Evolutionary conservation across 805 yeast species (phyloP).

Genomic region (Tetrapisispora pingtungensis): DNA sequence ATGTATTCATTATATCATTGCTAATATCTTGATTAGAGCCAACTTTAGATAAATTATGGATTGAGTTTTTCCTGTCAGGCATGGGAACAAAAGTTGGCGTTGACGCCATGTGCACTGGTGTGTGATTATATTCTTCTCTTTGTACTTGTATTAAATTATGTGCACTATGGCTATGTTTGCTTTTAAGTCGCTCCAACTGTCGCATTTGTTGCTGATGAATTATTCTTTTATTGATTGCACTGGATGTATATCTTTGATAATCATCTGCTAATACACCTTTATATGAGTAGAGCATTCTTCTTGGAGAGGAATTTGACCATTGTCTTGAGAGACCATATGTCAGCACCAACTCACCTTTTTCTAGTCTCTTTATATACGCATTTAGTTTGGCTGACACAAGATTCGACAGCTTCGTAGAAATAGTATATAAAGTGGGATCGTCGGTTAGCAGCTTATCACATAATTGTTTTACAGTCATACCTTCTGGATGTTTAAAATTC

Average conservation of each 20-base stretch:
- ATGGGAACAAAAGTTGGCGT: constrained; percentile 1
- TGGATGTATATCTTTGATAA: constrained; percentile 54
- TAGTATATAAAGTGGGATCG: constrained; percentile 74
- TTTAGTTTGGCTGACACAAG: constrained; percentile 73
- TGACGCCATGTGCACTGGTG: constrained; percentile 2
- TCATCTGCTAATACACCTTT: constrained; percentile 67
- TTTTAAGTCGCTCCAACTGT: not conserved
- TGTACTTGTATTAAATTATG: not conserved
- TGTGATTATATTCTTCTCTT: constrained; percentile 1
- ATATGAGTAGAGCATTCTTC: constrained; percentile 80
- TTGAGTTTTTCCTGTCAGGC: not conserved
- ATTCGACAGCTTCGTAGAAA: constrained; percentile 72
- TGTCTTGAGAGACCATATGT: constrained; percentile 71
- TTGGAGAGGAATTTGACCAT: constrained; percentile 86
- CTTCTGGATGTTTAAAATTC: constrained; percentile 30
- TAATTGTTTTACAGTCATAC: constrained; percentile 84
- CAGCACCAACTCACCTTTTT: constrained; percentile 66
- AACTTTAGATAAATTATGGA: not conserved
- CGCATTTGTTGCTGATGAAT: constrained; percentile 3
- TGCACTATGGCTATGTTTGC: not conserved
- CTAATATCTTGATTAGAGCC: constrained; percentile 1
- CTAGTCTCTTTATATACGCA: constrained; percentile 80
- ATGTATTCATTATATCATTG: constrained; percentile 1
- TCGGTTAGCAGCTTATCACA: constrained; percentile 63
- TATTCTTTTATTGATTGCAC: constrained; percentile 3